phyloP scores from a whole-genome alignment of 495 filamentous ascomycete species.

The Tetracladium marchalianum region DNA sequence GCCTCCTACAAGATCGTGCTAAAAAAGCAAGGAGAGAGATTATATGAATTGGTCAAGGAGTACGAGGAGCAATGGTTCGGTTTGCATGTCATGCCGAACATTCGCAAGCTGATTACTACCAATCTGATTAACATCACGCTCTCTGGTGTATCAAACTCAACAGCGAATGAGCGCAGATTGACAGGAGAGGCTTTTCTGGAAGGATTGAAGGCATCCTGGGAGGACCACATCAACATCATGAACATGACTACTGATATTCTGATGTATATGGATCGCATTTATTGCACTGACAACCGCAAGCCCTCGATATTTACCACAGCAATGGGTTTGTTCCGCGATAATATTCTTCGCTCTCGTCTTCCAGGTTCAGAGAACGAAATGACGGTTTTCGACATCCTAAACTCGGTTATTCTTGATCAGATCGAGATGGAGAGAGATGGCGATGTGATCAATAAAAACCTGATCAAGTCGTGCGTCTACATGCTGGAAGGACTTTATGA shows the following conservation, averaged over 20 bases:
- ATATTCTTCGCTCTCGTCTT: constrained; percentile 48
- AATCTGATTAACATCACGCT: constrained; percentile 41
- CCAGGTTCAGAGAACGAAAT: constrained; percentile 32
- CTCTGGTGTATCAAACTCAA: constrained; percentile 39
- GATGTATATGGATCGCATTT: constrained; percentile 96
- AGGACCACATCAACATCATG: constrained; percentile 86
- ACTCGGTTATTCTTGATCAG: constrained; percentile 77
- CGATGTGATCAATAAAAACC: constrained; percentile 74
- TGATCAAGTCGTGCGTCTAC: constrained; percentile 73
- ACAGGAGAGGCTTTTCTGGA: constrained; percentile 79
- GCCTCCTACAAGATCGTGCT: constrained; percentile 94
- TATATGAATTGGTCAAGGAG: constrained; percentile 69
- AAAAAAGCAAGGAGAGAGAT: constrained; percentile 70
- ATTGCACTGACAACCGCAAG: constrained; percentile 56
- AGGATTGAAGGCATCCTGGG: constrained; percentile 67
- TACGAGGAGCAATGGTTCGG: constrained; percentile 77
- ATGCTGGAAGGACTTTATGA: constrained; percentile 92
- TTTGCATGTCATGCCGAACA: constrained; percentile 51
- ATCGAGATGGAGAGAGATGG: constrained; percentile 87
- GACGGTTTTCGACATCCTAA: constrained; percentile 58
- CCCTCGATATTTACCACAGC: constrained; percentile 73
- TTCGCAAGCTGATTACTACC: constrained; percentile 50
- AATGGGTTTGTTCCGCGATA: constrained; percentile 81
- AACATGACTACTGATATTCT: constrained; percentile 95
- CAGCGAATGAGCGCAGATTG: constrained; percentile 61